phyloP scores from a whole-genome alignment of 306 rosid species.

The Quercus aquifolioides region DNA sequence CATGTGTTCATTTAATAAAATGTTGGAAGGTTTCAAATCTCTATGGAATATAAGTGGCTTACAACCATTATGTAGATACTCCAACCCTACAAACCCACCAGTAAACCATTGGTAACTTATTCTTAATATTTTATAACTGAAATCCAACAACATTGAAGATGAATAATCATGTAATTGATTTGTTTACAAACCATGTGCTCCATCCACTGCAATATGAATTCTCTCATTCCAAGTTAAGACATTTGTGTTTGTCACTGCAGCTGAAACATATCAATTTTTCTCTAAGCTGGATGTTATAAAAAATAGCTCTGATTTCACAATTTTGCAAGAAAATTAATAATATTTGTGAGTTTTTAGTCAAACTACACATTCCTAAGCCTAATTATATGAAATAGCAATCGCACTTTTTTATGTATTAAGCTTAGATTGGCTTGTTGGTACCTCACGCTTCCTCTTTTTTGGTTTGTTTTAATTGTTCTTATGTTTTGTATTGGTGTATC shows the following conservation, averaged over 20 bases:
- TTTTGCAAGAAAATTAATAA: neutral
- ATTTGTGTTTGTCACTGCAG: slow-evolving; percentile 2
- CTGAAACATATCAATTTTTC: neutral
- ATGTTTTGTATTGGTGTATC: too few species aligned
- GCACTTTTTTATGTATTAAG: too few species aligned
- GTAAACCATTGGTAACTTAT: neutral
- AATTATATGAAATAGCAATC: too few species aligned
- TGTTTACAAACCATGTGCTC: slow-evolving; percentile 14
- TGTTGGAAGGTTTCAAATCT: slow-evolving; percentile 41
- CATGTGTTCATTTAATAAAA: slow-evolving; percentile 21
- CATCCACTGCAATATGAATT: slow-evolving; percentile 18
- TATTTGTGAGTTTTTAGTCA: too few species aligned
- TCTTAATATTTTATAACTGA: too few species aligned
- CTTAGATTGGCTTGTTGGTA: too few species aligned
- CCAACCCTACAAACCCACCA: slow-evolving; percentile 10
- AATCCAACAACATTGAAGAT: neutral
- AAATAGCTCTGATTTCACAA: neutral
- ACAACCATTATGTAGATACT: slow-evolving; percentile 26
- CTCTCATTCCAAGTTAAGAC: slow-evolving; percentile 30
- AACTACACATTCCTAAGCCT: too few species aligned
- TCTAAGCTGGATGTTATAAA: neutral
- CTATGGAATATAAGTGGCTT: slow-evolving; percentile 21
- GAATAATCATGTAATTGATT: neutral
- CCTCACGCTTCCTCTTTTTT: too few species aligned
- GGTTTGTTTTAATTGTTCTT: too few species aligned